Conservation (phyloP, 2,329 filamentous ascomycete genomes). For the Hypoxylon sp. region DNA sequence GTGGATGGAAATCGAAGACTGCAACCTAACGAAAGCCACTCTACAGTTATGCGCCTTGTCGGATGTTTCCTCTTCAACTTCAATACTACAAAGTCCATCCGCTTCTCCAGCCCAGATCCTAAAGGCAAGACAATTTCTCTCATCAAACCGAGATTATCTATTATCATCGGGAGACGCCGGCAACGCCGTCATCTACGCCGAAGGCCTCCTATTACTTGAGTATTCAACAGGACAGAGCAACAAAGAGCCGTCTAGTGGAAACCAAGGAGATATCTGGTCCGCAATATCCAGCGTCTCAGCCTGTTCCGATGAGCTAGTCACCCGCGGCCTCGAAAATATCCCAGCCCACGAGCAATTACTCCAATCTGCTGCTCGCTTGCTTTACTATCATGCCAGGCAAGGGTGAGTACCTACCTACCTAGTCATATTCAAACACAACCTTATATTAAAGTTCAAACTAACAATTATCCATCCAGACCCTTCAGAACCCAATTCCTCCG, state of each 20-base stretch:
- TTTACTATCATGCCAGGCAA: slow-evolving; percentile 75
- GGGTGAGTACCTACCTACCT: slow-evolving; percentile 59
- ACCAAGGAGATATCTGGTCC: slow-evolving; percentile 70
- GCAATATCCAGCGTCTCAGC: slow-evolving; percentile 60
- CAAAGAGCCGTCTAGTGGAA: slow-evolving; percentile 61
- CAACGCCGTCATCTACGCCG: slow-evolving; percentile 69
- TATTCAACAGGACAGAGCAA: slow-evolving; percentile 70
- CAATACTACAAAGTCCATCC: slow-evolving; percentile 38
- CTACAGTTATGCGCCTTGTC: slow-evolving; percentile 59
- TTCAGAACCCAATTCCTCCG: slow-evolving; percentile 79
- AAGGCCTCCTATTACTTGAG: slow-evolving; percentile 74
- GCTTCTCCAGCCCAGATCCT: slow-evolving; percentile 62
- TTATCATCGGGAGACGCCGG: slow-evolving; percentile 65
- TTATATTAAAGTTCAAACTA: slow-evolving; percentile 35
- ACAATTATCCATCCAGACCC: slow-evolving; percentile 60
- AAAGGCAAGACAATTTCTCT: slow-evolving; percentile 68
- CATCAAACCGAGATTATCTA: slow-evolving; percentile 67
- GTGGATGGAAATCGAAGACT: slow-evolving; percentile 73
- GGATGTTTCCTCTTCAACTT: slow-evolving; percentile 51
- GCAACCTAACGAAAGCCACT: slow-evolving; percentile 55
- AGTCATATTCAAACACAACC: background rate
- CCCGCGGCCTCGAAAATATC: slow-evolving; percentile 54
- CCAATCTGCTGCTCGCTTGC: slow-evolving; percentile 75
- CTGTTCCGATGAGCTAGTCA: slow-evolving; percentile 61
- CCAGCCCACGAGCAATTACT: slow-evolving; percentile 74